Evolutionary conservation across 352 stramenopile species (phyloP).

Genomic region (Globisporangium acanthophoron): DNA sequence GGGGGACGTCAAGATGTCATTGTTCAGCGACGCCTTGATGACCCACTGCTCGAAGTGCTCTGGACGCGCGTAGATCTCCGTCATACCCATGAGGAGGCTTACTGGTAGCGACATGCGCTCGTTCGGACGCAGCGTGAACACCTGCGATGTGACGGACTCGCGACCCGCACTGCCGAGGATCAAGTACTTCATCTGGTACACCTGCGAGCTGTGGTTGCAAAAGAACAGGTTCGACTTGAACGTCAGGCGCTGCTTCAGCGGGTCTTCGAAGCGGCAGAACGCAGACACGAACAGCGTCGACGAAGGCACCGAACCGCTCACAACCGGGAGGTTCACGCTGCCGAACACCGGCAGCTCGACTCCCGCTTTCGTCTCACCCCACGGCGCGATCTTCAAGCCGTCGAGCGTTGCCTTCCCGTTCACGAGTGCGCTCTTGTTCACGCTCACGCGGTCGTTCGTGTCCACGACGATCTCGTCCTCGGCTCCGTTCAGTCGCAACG

Average conservation of each 20-base stretch:
- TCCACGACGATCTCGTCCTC: constrained; percentile 27
- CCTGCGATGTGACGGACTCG: constrained; percentile 44
- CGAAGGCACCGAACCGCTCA: constrained; percentile 22
- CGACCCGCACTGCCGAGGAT: constrained; percentile 41
- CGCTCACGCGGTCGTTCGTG: constrained; percentile 41
- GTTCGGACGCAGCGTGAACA: constrained; percentile 52
- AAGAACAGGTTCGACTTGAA: constrained; percentile 81
- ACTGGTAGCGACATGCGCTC: constrained; percentile 66
- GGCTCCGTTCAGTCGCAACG: constrained; percentile 43
- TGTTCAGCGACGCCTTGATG: constrained; percentile 67
- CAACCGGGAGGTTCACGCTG: constrained; percentile 49
- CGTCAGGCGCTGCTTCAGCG: constrained; percentile 49
- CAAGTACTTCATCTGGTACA: constrained; percentile 75
- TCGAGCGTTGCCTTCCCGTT: constrained; percentile 40
- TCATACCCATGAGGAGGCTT: constrained; percentile 74
- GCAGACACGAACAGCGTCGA: constrained; percentile 62
- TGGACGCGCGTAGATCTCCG: constrained; percentile 72
- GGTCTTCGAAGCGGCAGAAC: constrained; percentile 68
- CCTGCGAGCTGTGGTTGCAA: constrained; percentile 71
- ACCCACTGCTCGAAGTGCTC: constrained; percentile 68
- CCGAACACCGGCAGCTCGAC: constrained; percentile 54
- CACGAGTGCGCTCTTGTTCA: constrained; percentile 18
- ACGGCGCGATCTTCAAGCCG: constrained; percentile 52
- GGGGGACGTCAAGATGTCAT: constrained; percentile 63
- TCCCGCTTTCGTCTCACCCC: constrained; percentile 31